Evolutionary conservation across 2,329 filamentous ascomycete genomes (phyloP).

Genomic region (Ophiostoma sp.): DNA sequence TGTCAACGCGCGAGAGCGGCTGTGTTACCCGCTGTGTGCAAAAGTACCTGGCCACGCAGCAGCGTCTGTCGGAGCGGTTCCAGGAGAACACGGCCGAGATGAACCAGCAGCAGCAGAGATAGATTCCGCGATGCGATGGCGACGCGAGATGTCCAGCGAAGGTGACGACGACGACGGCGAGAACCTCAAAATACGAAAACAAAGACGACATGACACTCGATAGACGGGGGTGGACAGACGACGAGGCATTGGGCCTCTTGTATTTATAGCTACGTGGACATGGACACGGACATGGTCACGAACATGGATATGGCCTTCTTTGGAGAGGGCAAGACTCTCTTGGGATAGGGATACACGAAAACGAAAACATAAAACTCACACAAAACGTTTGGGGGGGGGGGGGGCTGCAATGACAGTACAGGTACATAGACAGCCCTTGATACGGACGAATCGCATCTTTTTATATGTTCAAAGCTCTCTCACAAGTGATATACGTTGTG

Average conservation of each 20-base stretch:
- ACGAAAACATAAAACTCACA: neutral
- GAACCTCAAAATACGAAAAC: neutral
- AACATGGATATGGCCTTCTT: neutral
- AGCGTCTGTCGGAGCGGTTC: slow-evolving; percentile 90
- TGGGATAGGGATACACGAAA: slow-evolving; percentile 1
- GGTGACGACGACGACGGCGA: neutral
- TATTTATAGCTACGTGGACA: slow-evolving; percentile 15
- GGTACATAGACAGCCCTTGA: neutral
- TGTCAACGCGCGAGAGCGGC: slow-evolving; percentile 82
- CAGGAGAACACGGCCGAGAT: slow-evolving; percentile 66
- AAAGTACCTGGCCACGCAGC: slow-evolving; percentile 91
- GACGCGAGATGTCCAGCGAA: neutral
- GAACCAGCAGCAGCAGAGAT: slow-evolving; percentile 51
- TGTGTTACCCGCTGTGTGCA: slow-evolving; percentile 94
- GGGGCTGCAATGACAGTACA: neutral
- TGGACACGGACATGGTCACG: neutral
- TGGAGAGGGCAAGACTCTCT: neutral
- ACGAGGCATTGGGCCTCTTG: neutral
- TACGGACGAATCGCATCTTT: slow-evolving; percentile 20
- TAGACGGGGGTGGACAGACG: neutral
- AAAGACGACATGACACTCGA: neutral
- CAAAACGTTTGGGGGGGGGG: neutral
- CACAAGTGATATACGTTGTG: neutral
- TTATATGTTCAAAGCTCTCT: neutral
- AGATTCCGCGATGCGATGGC: neutral